A percentile compares a stretch with the other conserved stretches of the same genome.
Evolutionary conservation across 2,329 filamentous ascomycete species (phyloP).

Genomic region (Ramularia collo-cygni): DNA sequence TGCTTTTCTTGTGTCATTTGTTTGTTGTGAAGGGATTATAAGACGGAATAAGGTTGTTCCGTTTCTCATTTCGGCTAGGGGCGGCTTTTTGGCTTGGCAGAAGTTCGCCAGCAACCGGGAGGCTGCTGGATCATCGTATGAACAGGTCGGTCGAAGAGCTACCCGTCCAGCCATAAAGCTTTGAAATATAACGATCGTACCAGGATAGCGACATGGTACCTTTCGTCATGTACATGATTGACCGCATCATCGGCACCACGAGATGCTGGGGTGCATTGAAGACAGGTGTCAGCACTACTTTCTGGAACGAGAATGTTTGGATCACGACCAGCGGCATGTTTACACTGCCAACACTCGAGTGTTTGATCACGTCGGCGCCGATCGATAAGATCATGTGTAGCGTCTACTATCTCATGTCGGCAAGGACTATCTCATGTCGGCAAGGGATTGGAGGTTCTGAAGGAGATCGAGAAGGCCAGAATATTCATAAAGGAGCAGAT

Average conservation of each 20-base stretch:
- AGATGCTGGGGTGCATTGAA: conserved; percentile 26
- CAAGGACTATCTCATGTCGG: too few species aligned
- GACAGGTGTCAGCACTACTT: conserved; percentile 32
- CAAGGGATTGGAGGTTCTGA: conserved; percentile 8
- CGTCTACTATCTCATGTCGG: conserved; percentile 9
- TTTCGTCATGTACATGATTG: conserved; percentile 49
- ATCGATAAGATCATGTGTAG: conserved; percentile 10
- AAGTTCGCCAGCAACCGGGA: too few species aligned
- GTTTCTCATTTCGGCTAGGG: too few species aligned
- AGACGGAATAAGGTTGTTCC: too few species aligned
- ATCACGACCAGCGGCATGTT: conserved; percentile 52
- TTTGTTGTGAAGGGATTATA: too few species aligned
- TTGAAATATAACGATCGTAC: too few species aligned
- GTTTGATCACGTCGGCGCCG: conserved; percentile 7
- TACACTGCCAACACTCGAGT: conserved; percentile 41
- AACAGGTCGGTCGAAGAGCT: too few species aligned
- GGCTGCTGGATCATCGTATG: too few species aligned
- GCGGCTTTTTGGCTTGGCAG: too few species aligned
- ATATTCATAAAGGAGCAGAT: conserved; percentile 8
- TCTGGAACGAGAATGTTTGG: conserved; percentile 47
- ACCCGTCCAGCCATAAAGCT: too few species aligned
- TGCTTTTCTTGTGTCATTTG: too few species aligned
- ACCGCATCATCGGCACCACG: conserved; percentile 33
- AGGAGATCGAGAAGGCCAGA: conserved; percentile 4
- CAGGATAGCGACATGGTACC: too few species aligned